Evolutionary conservation across 306 rosid species (phyloP).

Genomic region (Prinsepia uniflora): DNA sequence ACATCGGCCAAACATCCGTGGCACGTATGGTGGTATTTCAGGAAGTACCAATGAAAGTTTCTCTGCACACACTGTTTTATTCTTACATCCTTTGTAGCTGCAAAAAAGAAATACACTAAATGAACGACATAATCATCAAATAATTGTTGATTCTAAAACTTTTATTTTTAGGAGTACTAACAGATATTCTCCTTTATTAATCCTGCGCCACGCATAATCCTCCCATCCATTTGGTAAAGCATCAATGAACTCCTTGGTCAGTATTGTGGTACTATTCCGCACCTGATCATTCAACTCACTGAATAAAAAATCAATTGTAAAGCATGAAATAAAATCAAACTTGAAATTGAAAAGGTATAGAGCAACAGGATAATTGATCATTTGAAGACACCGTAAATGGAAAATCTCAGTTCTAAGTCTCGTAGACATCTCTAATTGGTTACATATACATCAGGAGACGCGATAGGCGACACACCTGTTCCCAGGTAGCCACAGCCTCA

Average conservation of each 20-base stretch:
- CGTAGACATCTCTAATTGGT: background rate
- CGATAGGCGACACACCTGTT: conserved; percentile 53
- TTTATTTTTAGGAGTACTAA: conserved; percentile 40
- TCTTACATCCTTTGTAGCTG: conserved; percentile 67
- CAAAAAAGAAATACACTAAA: conserved; percentile 29
- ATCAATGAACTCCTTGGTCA: conserved; percentile 87
- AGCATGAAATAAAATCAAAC: conserved; percentile 31
- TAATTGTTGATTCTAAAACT: conserved; percentile 3
- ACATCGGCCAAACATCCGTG: conserved; percentile 81
- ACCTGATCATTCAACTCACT: conserved; percentile 73
- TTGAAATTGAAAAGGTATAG: conserved; percentile 4
- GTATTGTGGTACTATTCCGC: conserved; percentile 91
- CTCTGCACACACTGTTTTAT: conserved; percentile 74
- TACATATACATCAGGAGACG: conserved; percentile 2
- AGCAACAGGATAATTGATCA: background rate
- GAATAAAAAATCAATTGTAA: conserved; percentile 41
- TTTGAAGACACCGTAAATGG: conserved; percentile 10
- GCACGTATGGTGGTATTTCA: conserved; percentile 78
- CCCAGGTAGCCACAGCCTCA: conserved; percentile 97
- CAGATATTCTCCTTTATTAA: conserved; percentile 86
- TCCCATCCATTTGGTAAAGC: conserved; percentile 97
- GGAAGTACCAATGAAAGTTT: conserved; percentile 94
- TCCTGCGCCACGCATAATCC: conserved; percentile 98
- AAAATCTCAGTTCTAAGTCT: conserved; percentile 17
- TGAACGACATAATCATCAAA: conserved; percentile 1